These are phyloP conservation scores for Macrophomina tecta DNA, from an alignment of 2,329 filamentous ascomycete genomes.

Conservation along the genomic window DNA sequence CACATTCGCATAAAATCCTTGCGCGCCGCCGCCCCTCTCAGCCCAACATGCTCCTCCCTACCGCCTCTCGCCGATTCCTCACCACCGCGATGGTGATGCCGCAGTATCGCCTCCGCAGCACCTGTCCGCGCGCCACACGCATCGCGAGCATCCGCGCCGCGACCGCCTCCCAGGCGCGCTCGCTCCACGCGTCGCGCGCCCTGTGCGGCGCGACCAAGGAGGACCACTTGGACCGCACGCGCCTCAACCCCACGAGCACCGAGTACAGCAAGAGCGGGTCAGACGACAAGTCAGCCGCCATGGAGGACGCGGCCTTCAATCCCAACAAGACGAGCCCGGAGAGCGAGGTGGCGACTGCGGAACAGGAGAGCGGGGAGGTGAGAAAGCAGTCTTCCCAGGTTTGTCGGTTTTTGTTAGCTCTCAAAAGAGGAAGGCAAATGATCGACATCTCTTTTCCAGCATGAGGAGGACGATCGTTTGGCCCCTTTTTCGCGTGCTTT, in stretches of 20 bases:
- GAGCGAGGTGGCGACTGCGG: constrained; percentile 54
- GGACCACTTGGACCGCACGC: constrained; percentile 56
- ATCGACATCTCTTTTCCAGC: too few relatives aligned
- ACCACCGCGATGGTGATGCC: background rate
- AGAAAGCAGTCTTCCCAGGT: constrained; percentile 3
- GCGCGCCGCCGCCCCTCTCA: background rate
- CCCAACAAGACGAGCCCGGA: constrained; percentile 72
- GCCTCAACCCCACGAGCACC: constrained; percentile 67
- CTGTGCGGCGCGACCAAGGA: constrained; percentile 42
- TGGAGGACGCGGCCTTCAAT: constrained; percentile 70
- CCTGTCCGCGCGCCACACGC: constrained; percentile 24
- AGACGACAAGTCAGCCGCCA: constrained; percentile 63
- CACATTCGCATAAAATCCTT: background rate
- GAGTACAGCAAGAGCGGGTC: constrained; percentile 74
- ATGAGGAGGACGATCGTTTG: too few relatives aligned
- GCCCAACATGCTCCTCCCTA: background rate
- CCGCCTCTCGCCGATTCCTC: background rate
- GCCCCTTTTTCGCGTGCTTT: background rate
- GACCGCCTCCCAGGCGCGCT: background rate
- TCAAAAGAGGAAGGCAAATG: background rate
- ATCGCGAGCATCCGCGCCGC: constrained; percentile 5
- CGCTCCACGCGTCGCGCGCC: background rate
- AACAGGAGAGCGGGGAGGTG: constrained; percentile 40
- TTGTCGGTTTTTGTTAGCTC: constrained; percentile 15
- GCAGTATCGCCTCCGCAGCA: constrained; percentile 6